A percentile compares a stretch with the other conserved stretches of the same genome.
phyloP scores from a whole-genome alignment of 1,284 basidiomycete species.

The Veloporphyrellus conicus region DNA sequence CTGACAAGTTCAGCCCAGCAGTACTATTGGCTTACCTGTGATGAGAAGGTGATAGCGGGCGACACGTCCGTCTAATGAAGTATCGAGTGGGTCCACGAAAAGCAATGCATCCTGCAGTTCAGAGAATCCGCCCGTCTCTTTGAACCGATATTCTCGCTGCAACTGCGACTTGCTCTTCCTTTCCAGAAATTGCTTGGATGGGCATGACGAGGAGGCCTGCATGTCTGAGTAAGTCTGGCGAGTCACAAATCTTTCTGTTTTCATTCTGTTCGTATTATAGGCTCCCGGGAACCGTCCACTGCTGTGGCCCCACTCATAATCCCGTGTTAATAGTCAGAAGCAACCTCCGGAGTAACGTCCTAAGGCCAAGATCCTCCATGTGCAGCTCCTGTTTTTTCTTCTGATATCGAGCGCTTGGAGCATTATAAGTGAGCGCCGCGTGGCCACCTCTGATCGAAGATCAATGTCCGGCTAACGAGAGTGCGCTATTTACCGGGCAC shows the following conservation, averaged over 20 bases:
- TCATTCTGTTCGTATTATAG: conserved; percentile 8
- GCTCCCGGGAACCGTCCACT: not conserved
- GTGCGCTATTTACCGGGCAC: not conserved
- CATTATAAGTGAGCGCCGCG: too few species aligned
- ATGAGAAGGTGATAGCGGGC: conserved; percentile 31
- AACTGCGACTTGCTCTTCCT: conserved; percentile 29
- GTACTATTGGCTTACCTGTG: conserved; percentile 18
- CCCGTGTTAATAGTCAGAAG: too few species aligned
- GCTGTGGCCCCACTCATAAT: not conserved
- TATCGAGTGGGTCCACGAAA: conserved; percentile 25
- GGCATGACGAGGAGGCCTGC: conserved; percentile 1
- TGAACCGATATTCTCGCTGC: conserved; percentile 32
- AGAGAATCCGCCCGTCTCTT: conserved; percentile 32
- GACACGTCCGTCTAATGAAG: conserved; percentile 26
- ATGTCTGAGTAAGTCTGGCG: conserved; percentile 2
- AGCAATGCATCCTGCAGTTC: conserved; percentile 29
- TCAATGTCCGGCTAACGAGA: not conserved
- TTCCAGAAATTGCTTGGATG: not conserved
- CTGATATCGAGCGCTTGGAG: too few species aligned
- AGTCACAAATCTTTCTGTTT: not conserved
- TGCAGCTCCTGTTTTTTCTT: too few species aligned
- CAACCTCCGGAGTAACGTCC: too few species aligned
- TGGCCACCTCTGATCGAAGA: not conserved
- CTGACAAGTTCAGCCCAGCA: not conserved
- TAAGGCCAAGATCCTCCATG: too few species aligned